Base-by-base conservation (phyloP, 108 stramenopile species). In the Schizochytrium sp. region DNA sequence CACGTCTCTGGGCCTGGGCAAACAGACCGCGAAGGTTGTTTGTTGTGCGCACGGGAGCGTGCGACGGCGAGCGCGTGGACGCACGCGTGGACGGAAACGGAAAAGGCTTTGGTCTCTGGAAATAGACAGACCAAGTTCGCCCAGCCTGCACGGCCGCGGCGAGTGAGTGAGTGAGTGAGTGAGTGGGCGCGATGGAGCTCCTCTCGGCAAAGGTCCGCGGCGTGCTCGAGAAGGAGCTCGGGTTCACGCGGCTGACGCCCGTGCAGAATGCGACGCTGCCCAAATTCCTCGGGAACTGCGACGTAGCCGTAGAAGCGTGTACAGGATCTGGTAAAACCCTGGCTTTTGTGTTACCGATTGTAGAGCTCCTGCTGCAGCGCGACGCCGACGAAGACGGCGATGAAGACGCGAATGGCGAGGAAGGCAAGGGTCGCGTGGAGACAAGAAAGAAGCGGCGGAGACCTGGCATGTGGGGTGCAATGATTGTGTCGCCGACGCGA, bases 301-400 rank as follows among this genome's bases (percentile, higher is more conserved):
- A 99, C 91, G 98, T 99, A 0, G 95, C 96, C 41, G 99, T 98
- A 47, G 96, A 98, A 76, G 99, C 99, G 19, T 96, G 97, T 5
- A 99, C 99, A 5, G 99, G 99, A 0, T 92, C 91, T 12, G 99
- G 99, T 5, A 99, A 99, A 91, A 99, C 99, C 25, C 93, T 99
- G n/a, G 97, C 98, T 16, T 99, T 98, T 88, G 92, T 97, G 14
- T 92, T 99, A 6, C 98, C 99, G 5, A 92, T 95, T 8, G 92
- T 99, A 5, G 98, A 99, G 92, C 93, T 98, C 91, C 92, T 99
- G 28, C 87, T 95, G 44, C 91, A 95, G 10, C 89, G 95, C 8
- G 88, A 89, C 47, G 47, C 12, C 23, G 41, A 5, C 18, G 58
- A 43, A 14, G 57, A 5, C 5, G 72, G 21, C n/a, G 34, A 5